Conservation (phyloP, 2,329 filamentous ascomycete genomes). For the Ophiobolus disseminans region DNA sequence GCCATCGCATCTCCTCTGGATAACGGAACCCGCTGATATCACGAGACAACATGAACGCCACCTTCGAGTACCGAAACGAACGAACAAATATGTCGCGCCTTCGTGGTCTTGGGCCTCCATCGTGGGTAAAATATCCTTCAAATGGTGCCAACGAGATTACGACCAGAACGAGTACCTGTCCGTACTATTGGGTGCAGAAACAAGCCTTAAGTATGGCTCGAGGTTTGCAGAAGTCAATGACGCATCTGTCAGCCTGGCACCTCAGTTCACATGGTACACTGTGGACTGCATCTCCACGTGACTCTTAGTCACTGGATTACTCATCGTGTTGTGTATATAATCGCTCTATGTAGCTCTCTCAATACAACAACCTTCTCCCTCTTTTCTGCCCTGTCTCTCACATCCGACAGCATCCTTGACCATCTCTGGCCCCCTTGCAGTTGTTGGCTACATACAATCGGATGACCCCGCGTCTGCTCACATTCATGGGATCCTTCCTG, state of each 20-base stretch:
- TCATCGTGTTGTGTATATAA: too few species aligned
- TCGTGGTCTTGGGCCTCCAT: slow-evolving; percentile 26
- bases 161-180: slow-evolving; percentile 3
- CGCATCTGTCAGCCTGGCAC: not conserved
- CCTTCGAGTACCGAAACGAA: not conserved
- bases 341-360: too few species aligned
- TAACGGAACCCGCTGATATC: not conserved
- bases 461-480: too few species aligned
- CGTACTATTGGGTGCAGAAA: not conserved
- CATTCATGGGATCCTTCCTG: too few species aligned
- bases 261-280: slow-evolving; percentile 3
- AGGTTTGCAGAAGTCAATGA: not conserved
- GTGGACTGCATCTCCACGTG: too few species aligned
- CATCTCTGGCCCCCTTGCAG: too few species aligned
- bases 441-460: too few species aligned
- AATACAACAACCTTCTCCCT: too few species aligned
- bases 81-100: slow-evolving; percentile 10
- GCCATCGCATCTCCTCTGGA: slow-evolving; percentile 11
- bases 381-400: too few species aligned
- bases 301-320: too few species aligned
- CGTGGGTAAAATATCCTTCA: slow-evolving; percentile 7
- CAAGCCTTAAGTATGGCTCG: not conserved
- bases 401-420: too few species aligned
- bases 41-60: not conserved
- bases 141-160: slow-evolving; percentile 6